Base-by-base conservation (phyloP, 2,329 filamentous ascomycete species). In the Colletotrichum filicis region DNA sequence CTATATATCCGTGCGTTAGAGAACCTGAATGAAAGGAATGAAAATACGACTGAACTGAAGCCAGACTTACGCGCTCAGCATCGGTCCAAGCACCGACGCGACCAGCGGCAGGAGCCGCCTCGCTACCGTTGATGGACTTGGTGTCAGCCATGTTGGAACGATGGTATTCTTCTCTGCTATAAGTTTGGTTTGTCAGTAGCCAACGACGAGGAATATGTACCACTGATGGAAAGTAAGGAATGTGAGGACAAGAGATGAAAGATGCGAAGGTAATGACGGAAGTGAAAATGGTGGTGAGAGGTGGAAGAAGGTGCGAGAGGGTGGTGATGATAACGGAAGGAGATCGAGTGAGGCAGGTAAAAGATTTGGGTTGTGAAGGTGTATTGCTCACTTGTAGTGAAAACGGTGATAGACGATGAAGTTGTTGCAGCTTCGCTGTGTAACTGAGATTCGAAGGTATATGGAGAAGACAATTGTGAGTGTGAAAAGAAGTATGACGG, bases 51-150 rank as follows among this genome's bases (percentile, higher is more conserved):
- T 16, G 30, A 7, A 37, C 19, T 16, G 30, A 7, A 28, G 19
- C 46, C 16, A 30, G 3, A 56, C 71, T 71, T 77, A 80, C 82
- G 72, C 83, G 83, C 30, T 81, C 82, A 4, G 81, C 78, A 0
- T 83, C 82, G 1, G 81, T 84, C 83, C 83, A 84, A 0, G 79
- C 76, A 2, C 71, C 55, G 1, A 57, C 46, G 9, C 66, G 70
- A 19, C 35, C 52, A 42, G 28, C 42, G 6, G 52, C 32, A 28
- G 70, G 30, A 46, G 63, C 37, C 7, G 52, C 58, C 53, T 82
- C 80, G 1, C 76, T 73, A n/a, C 71, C 49, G 42, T 76, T 76
- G 37, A 58, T 12, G 30, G 60, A 42, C 24, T 77, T 73, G 1
- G 74, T 68, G 52, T 76, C 78, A 32, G 77, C 76, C 78, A 82